Conservation (phyloP, 208 protist genomes). For the Phytomonas sp. region DNA sequence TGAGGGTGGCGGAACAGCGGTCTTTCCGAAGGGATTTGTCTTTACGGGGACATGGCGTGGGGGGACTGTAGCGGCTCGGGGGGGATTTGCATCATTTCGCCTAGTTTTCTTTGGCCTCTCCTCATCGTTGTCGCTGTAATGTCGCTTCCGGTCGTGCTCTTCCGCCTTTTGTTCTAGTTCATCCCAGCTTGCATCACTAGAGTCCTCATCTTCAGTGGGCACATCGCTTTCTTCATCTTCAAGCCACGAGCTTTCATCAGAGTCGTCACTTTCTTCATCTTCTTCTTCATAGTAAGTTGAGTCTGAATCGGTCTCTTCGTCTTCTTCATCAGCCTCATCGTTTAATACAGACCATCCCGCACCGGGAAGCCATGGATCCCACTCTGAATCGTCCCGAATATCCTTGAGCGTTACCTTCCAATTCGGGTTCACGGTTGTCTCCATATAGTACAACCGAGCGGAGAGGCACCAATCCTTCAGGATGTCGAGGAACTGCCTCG, state of each 20-base stretch:
- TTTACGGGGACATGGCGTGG: too few species aligned
- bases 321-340: constrained; percentile 72
- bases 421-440: constrained; percentile 68
- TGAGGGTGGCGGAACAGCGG: too few species aligned
- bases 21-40: too few species aligned
- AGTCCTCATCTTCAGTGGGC: constrained; percentile 30
- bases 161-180: constrained; percentile 77
- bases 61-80: too few species aligned
- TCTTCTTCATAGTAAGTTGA: constrained; percentile 78
- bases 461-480: constrained; percentile 83
- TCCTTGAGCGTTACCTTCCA: constrained; percentile 73
- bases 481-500: constrained; percentile 33
- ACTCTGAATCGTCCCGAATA: constrained; percentile 80
- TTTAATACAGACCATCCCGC: constrained; percentile 67
- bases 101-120: constrained; percentile 14
- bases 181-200: constrained; percentile 72
- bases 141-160: constrained; percentile 53
- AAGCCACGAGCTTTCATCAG: constrained; percentile 61
- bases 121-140: constrained; percentile 55
- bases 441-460: constrained; percentile 78
- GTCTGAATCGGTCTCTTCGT: constrained; percentile 76
- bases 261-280: constrained; percentile 54
- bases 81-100: too few species aligned
- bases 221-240: constrained; percentile 71
- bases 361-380: constrained; percentile 68